Conservation (phyloP, 2,329 filamentous ascomycete species). For the Exophiala sp. region DNA sequence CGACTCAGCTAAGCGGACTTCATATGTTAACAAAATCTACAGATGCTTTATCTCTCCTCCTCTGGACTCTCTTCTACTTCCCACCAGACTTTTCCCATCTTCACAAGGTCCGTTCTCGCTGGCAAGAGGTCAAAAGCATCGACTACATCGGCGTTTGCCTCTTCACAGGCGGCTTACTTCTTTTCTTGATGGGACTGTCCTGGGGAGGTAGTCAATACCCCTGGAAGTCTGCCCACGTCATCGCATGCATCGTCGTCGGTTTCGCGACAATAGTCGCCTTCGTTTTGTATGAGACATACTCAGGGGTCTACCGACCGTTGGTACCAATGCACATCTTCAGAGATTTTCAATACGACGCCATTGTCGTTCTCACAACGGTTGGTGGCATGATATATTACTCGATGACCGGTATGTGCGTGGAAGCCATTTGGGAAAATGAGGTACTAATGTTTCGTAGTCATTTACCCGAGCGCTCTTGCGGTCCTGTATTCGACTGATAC, state of each 20-base stretch:
- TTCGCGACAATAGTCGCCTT: slow-evolving; percentile 35
- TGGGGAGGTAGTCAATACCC: slow-evolving; percentile 41
- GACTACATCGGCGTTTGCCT: slow-evolving; percentile 47
- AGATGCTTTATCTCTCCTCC: slow-evolving; percentile 35
- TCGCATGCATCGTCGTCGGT: slow-evolving; percentile 39
- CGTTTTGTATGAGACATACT: slow-evolving; percentile 38
- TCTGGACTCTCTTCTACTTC: slow-evolving; percentile 47
- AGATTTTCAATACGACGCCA: slow-evolving; percentile 39
- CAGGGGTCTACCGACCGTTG: slow-evolving; percentile 37
- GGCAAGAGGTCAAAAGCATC: slow-evolving; percentile 40
- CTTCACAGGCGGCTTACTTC: slow-evolving; percentile 38
- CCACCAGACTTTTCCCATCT: slow-evolving; percentile 47
- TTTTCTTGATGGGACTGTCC: slow-evolving; percentile 44
- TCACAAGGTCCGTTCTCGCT: slow-evolving; percentile 32
- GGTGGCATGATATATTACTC: slow-evolving; percentile 46
- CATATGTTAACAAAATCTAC: no score
- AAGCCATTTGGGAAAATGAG: no score
- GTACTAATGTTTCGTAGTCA: no score
- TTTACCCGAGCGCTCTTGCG: no score
- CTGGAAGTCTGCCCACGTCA: slow-evolving; percentile 40
- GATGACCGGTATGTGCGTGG: no score
- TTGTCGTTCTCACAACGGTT: slow-evolving; percentile 38
- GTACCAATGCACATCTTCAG: slow-evolving; percentile 44
- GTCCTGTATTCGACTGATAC: no score
- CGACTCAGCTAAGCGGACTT: no score